phyloP scores from a whole-genome alignment of 2,329 filamentous ascomycete genomes.

The Exophiala xenobiotica region DNA sequence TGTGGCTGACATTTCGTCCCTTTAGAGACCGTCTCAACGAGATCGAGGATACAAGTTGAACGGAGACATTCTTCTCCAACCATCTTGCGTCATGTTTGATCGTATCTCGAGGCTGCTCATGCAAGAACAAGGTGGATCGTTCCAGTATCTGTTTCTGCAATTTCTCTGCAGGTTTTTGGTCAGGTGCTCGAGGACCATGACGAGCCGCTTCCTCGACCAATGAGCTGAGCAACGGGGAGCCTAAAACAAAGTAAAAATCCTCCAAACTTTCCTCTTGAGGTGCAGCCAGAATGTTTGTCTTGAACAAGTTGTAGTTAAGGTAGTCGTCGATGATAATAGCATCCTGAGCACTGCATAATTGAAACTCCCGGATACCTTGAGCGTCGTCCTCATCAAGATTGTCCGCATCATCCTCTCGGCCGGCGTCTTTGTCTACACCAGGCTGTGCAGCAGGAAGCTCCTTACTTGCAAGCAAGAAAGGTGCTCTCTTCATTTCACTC shows the following conservation, averaged over 20 bases:
- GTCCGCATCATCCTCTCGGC: constrained; percentile 39
- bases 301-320: constrained; percentile 84
- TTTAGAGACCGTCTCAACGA: constrained; percentile 73
- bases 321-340: constrained; percentile 86
- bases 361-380: constrained; percentile 71
- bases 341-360: constrained; percentile 67
- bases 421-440: constrained; percentile 36
- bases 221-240: constrained; percentile 71
- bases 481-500: constrained; percentile 69
- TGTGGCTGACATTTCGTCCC: constrained; percentile 67
- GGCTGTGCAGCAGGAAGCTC: constrained; percentile 55
- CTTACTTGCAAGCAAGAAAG: constrained; percentile 80
- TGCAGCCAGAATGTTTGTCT: constrained; percentile 76
- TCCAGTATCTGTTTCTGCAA: constrained; percentile 82
- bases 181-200: constrained; percentile 65
- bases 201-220: constrained; percentile 76
- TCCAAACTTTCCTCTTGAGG: constrained; percentile 88
- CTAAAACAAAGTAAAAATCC: constrained; percentile 77
- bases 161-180: constrained; percentile 67
- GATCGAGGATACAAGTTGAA: constrained; percentile 76
- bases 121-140: constrained; percentile 82
- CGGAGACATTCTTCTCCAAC: constrained; percentile 80
- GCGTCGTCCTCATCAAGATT: constrained; percentile 60
- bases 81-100: constrained; percentile 86
- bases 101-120: constrained; percentile 74